Conservation (phyloP, 805 yeast species). For the Ogataea glucozyma region DNA sequence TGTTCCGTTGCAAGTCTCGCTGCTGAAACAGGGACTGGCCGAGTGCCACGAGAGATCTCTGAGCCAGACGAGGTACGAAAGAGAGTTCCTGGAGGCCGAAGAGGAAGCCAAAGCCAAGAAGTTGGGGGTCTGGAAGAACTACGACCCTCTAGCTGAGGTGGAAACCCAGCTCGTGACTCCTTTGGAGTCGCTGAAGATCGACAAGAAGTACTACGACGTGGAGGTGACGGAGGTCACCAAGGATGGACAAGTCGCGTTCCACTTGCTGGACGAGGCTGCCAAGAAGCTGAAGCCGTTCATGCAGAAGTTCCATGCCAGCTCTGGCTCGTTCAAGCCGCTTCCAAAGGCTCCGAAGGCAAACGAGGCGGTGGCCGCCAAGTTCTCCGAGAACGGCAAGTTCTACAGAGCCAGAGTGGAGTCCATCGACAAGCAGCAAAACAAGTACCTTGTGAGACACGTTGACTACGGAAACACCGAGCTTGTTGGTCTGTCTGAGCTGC, state of each 20-base stretch:
- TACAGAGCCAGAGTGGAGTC: slow-evolving; percentile 58
- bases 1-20: slow-evolving; percentile 55
- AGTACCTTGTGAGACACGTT: slow-evolving; percentile 54
- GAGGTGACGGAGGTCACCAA: slow-evolving; percentile 51
- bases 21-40: slow-evolving; percentile 64
- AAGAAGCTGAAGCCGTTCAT: slow-evolving; percentile 46
- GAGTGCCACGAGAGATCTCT: slow-evolving; percentile 67
- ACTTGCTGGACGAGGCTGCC: slow-evolving; percentile 41
- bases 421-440: slow-evolving; percentile 44
- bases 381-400: slow-evolving; percentile 51
- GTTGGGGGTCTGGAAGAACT: slow-evolving; percentile 69
- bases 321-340: slow-evolving; percentile 38
- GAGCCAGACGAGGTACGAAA: slow-evolving; percentile 52
- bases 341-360: slow-evolving; percentile 47
- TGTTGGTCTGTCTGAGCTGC: slow-evolving; percentile 45
- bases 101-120: slow-evolving; percentile 54
- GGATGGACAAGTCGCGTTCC: slow-evolving; percentile 48
- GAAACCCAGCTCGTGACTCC: slow-evolving; percentile 17
- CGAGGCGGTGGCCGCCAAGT: slow-evolving; percentile 57
- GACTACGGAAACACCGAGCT: slow-evolving; percentile 60
- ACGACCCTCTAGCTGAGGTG: slow-evolving; percentile 44
- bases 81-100: slow-evolving; percentile 61
- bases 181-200: slow-evolving; percentile 28
- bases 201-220: slow-evolving; percentile 47
- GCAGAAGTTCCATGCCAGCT: slow-evolving; percentile 44